Evolutionary conservation across 805 yeast species (phyloP), one percentile per base, ranked within the genome.

Genomic region (Hanseniaspora valbyensis): DNA sequence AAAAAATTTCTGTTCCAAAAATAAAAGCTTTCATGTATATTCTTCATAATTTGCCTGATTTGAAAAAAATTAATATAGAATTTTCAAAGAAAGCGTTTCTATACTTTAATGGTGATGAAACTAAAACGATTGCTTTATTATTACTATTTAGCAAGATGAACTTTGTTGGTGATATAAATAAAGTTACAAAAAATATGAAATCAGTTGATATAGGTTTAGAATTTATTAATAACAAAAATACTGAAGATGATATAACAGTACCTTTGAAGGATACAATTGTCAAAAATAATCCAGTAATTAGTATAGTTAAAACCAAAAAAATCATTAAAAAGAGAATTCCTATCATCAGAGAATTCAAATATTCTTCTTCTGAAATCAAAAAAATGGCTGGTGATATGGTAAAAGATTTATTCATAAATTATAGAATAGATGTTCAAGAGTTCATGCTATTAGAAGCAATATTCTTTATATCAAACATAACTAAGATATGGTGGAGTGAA

Each of bases 401-500:
- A 4, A 38, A 40, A 10, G 36, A 52, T 10, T 56, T 66, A 5
- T 57, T 56, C 9, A 43, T 49, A 1, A 53, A 40, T 10, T 54
- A 58, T 40, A 54, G 37, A 14, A 25, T 81, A 2, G 89, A 83
- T 63, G 68, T 82, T 7, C 89, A 82, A 60, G 70, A 72, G 0
- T 69, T 72, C 51, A 61, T 63, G 5, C 77, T 76, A 10, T 55
- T 65, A 0, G 71, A 70, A 29, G 86, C 88, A 0, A 54, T 71
- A 6, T 50, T 52, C 1, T 59, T 72, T 1, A 63, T 72, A 1
- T 50, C 58, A 3, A 44, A 39, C 12, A 73, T 71, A 0, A 59
- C 80, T 2, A 39, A 58, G 0, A 63, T 60, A 3, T 83, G 92
- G 92, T 83, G 90, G 90, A 53, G 59, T 1, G 68, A 67, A 26